These are phyloP conservation scores for Blastobotrys robertii DNA, from an alignment of 805 yeast species.

Conservation along the genomic window DNA sequence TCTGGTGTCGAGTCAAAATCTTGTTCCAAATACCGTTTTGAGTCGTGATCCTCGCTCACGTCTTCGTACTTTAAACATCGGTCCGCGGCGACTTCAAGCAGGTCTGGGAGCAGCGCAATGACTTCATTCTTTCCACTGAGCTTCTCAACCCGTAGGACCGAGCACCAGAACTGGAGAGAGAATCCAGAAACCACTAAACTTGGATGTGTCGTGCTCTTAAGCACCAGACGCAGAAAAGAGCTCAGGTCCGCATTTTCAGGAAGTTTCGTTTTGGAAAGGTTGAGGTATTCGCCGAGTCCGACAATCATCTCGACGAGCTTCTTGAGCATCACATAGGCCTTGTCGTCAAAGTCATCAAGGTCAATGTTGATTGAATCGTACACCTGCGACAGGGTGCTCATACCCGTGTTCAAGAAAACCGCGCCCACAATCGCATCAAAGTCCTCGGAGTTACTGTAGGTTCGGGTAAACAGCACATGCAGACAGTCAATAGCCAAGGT, in stretches of 20 bases:
- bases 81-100: slow-evolving; percentile 68
- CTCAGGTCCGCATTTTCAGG: slow-evolving; percentile 52
- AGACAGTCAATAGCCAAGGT: slow-evolving; percentile 84
- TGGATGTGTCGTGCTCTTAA: slow-evolving; percentile 73
- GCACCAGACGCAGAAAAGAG: slow-evolving; percentile 61
- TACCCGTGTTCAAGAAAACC: slow-evolving; percentile 67
- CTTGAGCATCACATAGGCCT: slow-evolving; percentile 69
- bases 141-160: slow-evolving; percentile 73
- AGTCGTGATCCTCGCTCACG: slow-evolving; percentile 52
- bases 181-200: slow-evolving; percentile 85
- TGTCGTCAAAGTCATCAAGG: slow-evolving; percentile 65
- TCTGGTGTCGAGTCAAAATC: slow-evolving; percentile 89
- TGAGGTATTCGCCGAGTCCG: slow-evolving; percentile 70
- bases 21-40: slow-evolving; percentile 59
- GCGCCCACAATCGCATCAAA: slow-evolving; percentile 70
- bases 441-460: slow-evolving; percentile 55
- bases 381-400: slow-evolving; percentile 54
- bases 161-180: slow-evolving; percentile 90
- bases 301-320: slow-evolving; percentile 92
- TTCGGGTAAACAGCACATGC: slow-evolving; percentile 78
- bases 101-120: slow-evolving; percentile 47
- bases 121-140: slow-evolving; percentile 34
- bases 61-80: slow-evolving; percentile 66
- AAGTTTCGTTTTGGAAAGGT: slow-evolving; percentile 29
- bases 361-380: slow-evolving; percentile 46